Conservation (phyloP, 768 basidiomycete species). For the Hortiboletus flavorubellus region DNA sequence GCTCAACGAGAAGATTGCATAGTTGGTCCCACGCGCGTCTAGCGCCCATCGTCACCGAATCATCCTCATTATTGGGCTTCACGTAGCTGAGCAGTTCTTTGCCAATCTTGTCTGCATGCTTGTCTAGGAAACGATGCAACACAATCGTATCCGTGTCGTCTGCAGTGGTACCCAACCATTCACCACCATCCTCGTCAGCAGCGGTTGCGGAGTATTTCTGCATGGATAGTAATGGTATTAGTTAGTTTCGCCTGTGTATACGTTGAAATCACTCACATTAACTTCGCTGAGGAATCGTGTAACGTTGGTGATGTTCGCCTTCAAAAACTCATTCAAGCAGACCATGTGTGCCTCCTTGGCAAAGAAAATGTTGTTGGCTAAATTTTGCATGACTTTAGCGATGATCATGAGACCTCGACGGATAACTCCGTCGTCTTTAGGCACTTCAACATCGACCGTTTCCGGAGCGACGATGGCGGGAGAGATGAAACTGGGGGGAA, state of each 20-base stretch:
- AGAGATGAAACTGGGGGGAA: constrained; percentile 70
- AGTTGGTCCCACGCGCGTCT: constrained; percentile 84
- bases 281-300: constrained; percentile 76
- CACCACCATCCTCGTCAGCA: constrained; percentile 61
- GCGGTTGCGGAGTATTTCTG: constrained; percentile 43
- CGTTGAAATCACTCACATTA: constrained; percentile 43
- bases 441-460: constrained; percentile 76
- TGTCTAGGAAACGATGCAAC: constrained; percentile 79
- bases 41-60: constrained; percentile 53
- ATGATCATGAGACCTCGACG: constrained; percentile 82
- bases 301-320: constrained; percentile 65
- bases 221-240: not conserved
- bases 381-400: constrained; percentile 88
- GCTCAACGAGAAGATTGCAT: constrained; percentile 75
- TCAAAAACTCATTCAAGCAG: constrained; percentile 70
- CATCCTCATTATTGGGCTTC: constrained; percentile 54
- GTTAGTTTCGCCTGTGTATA: not conserved
- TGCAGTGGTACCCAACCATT: constrained; percentile 72
- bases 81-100: constrained; percentile 78
- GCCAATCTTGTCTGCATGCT: constrained; percentile 83
- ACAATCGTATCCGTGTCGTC: constrained; percentile 85
- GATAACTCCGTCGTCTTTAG: constrained; percentile 55
- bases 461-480: constrained; percentile 89
- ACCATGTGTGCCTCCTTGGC: constrained; percentile 89
- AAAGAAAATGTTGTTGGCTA: constrained; percentile 93